Conservation (phyloP, 2,329 filamentous ascomycete species). For the Hirsutella rhossiliensis region DNA sequence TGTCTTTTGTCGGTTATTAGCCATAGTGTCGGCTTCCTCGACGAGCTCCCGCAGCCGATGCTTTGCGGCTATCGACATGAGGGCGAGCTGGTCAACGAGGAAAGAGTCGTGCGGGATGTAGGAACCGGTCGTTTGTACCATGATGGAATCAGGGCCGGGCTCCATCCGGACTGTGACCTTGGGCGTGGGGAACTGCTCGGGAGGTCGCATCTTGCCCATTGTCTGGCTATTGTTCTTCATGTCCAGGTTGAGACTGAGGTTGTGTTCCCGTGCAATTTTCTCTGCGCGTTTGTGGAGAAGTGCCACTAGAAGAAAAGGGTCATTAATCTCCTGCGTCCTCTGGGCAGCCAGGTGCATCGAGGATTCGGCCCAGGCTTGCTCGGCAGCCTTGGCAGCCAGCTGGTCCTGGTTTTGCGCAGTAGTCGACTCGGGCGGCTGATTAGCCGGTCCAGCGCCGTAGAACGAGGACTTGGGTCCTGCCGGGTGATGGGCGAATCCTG, state of each 20-base stretch:
- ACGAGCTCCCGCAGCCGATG: conserved; percentile 65
- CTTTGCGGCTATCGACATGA: conserved; percentile 73
- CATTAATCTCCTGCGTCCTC: conserved; percentile 56
- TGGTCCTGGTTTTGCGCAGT: conserved; percentile 44
- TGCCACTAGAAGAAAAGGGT: conserved; percentile 61
- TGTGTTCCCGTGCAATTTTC: conserved; percentile 46
- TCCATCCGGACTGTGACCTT: conserved; percentile 41
- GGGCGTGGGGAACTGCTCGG: conserved; percentile 36
- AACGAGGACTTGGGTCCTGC: conserved; percentile 44
- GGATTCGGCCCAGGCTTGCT: conserved; percentile 54
- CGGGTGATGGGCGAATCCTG: conserved; percentile 38
- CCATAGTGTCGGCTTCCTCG: conserved; percentile 62
- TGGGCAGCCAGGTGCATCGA: conserved; percentile 47
- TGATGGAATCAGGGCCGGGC: conserved; percentile 47
- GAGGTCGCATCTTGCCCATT: conserved; percentile 36
- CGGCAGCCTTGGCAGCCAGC: conserved; percentile 51
- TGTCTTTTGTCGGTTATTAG: conserved; percentile 59
- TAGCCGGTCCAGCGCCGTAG: conserved; percentile 53
- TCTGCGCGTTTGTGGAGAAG: conserved; percentile 44
- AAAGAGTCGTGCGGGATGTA: conserved; percentile 66
- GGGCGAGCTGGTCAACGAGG: conserved; percentile 69
- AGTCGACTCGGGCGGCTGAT: conserved; percentile 42
- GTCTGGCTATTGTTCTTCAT: conserved; percentile 31
- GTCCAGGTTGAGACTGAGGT: conserved; percentile 43
- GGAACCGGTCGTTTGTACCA: conserved; percentile 51